phyloP scores from a whole-genome alignment of 129 eudicot genomes.

The Gnaphalium uliginosum region DNA sequence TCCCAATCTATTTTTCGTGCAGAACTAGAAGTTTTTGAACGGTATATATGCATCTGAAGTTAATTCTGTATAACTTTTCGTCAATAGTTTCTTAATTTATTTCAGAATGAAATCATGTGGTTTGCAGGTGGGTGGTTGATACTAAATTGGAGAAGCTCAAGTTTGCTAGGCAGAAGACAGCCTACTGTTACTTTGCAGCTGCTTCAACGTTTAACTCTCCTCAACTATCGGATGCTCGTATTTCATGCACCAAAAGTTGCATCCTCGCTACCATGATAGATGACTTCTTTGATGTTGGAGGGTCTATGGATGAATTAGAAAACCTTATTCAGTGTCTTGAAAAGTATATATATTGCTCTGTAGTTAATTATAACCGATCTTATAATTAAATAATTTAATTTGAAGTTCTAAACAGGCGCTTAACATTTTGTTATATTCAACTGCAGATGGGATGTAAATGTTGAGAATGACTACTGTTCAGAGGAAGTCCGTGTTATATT shows the following conservation, averaged over 20 bases:
- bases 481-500: conserved; percentile 72
- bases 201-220: conserved; percentile 81
- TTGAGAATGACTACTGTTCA: conserved; percentile 58
- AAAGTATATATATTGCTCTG: conserved; percentile 39
- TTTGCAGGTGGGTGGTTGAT: conserved; percentile 74
- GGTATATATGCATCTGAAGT: conserved; percentile 27
- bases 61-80: not conserved
- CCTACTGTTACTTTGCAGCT: conserved; percentile 83
- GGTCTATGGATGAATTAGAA: conserved; percentile 70
- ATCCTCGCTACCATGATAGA: conserved; percentile 84
- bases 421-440: conserved; percentile 12
- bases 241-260: conserved; percentile 86
- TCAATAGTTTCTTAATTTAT: not conserved
- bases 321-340: conserved; percentile 65
- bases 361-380: not conserved
- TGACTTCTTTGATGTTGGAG: conserved; percentile 92
- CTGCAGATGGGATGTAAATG: conserved; percentile 74
- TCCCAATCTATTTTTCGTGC: conserved; percentile 59
- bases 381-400: no score
- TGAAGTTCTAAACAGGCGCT: not conserved
- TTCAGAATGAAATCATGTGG: not conserved
- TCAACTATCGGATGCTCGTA: conserved; percentile 77
- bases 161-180: conserved; percentile 80
- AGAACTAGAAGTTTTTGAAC: no score
- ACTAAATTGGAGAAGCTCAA: conserved; percentile 72